Evolutionary conservation across 306 rosid genomes (phyloP).

Genomic region (Glycine soja): DNA sequence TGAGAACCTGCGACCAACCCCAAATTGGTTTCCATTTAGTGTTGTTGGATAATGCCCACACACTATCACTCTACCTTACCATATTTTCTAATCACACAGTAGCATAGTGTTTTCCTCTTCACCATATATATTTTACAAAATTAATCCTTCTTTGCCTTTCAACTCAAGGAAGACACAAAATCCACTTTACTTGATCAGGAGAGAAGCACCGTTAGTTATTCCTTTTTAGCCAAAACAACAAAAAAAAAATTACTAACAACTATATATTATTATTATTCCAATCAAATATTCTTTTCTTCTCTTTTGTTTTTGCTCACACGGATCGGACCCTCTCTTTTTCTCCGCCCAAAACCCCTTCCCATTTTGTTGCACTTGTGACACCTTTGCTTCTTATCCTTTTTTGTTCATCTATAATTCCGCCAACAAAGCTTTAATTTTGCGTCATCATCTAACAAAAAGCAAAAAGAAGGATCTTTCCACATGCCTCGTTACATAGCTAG

Average conservation of each 20-base stretch:
- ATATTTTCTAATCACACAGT: background rate
- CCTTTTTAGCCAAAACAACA: conserved; percentile 25
- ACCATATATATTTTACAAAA: conserved; percentile 6
- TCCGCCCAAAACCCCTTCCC: conserved; percentile 38
- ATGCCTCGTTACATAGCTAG: conserved; percentile 7
- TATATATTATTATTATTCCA: background rate
- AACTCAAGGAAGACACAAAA: conserved; percentile 52
- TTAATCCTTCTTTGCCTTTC: conserved; percentile 49
- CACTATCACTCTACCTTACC: background rate
- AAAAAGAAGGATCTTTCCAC: conserved; percentile 36
- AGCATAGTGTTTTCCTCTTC: background rate
- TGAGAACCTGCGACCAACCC: conserved; percentile 81
- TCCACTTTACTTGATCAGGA: conserved; percentile 54
- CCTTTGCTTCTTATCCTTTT: conserved; percentile 34
- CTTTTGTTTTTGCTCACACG: background rate
- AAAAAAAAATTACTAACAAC: background rate
- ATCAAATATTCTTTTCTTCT: conserved; percentile 45
- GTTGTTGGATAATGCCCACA: background rate
- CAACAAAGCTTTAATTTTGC: conserved; percentile 35
- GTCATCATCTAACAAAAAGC: conserved; percentile 32
- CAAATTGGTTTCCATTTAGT: conserved; percentile 53
- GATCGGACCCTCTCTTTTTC: conserved; percentile 29
- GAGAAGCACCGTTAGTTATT: conserved; percentile 43
- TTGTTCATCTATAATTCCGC: conserved; percentile 39
- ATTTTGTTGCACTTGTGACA: conserved; percentile 40